These are phyloP conservation scores for Leccinum arenicola DNA, from an alignment of 768 basidiomycete genomes.

Conservation along the genomic window DNA sequence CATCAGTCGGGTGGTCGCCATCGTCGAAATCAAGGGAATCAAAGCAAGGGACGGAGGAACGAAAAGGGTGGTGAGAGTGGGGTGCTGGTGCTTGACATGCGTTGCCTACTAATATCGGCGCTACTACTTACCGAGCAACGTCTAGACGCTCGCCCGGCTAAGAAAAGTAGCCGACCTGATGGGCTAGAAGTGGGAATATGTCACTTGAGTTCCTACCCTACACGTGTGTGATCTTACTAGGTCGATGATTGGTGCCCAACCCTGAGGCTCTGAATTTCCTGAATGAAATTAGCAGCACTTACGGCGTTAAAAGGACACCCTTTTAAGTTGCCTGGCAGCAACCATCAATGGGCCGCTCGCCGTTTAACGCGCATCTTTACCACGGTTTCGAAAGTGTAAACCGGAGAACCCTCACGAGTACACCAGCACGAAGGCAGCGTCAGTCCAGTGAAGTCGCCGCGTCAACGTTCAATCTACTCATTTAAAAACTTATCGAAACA, in stretches of 20 bases:
- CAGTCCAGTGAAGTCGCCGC: not conserved
- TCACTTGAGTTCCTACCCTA: not conserved
- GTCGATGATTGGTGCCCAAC: not conserved
- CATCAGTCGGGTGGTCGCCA: slow-evolving; percentile 11
- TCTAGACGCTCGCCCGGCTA: not conserved
- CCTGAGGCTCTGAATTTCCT: too few species aligned
- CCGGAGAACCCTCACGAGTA: not conserved
- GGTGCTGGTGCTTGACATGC: not conserved
- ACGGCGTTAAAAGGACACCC: slow-evolving; percentile 1
- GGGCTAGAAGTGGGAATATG: not conserved
- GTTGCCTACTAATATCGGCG: slow-evolving; percentile 7
- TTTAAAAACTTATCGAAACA: not conserved
- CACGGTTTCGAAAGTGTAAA: not conserved
- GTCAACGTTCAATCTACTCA: not conserved
- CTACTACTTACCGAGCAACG: not conserved
- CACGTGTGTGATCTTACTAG: slow-evolving; percentile 4
- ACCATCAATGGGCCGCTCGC: not conserved
- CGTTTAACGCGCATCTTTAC: not conserved
- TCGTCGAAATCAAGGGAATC: not conserved
- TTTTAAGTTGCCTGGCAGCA: not conserved
- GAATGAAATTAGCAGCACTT: not conserved
- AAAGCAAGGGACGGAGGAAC: not conserved
- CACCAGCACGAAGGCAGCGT: not conserved
- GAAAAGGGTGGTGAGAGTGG: not conserved
- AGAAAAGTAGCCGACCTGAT: not conserved